Base-by-base conservation (phyloP, 2,329 filamentous ascomycete genomes). In the Chalara sp. region DNA sequence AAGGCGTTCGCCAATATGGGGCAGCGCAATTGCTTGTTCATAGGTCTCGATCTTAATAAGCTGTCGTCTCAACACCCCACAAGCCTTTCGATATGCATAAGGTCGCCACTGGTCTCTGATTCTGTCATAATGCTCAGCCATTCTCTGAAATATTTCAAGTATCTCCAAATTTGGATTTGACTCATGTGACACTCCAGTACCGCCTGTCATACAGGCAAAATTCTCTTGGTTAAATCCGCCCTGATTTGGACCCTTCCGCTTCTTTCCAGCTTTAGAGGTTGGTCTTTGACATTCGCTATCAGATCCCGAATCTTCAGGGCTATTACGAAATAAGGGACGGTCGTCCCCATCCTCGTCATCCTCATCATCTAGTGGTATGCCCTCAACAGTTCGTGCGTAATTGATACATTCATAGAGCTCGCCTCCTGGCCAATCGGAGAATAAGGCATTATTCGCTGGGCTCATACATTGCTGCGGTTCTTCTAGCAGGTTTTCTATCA, bases 101-200 rank as follows among this genome's bases (percentile, higher is more conserved):
- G 77, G 77, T 3, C 89, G 81, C 87, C 88, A 96, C 35, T 81
- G 77, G 61, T 96, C 90, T 39, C 82, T 76, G n/a, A 79, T 80
- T 6, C 83, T 76, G 5, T 78, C 78, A 65, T 96, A 95, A 66
- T 92, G 86, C 48, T 84, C 78, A 41, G 80, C 77, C 87, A 96
- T 90, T 57, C 86, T 75, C 60, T 89, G 80, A 5, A 96, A 72
- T 2, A 93, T 73, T 44, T 86, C 78, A 47, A 96, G 90, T 0
- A 87, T 95, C 10, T 78, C 72, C 1, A 73, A 71, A 63, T 96
- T 97, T 0, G 89, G 87, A 57, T 86, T 88, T 10, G 70, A 64
- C 1, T 68, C 62, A 1, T 48, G 45, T 1, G 11, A 68, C 64
- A 53, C 32, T 6, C 68, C 71, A 2, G 68, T 73, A 7, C 78